phyloP scores from a whole-genome alignment of 2,329 filamentous ascomycete species.

The Fusarium multiceps region DNA sequence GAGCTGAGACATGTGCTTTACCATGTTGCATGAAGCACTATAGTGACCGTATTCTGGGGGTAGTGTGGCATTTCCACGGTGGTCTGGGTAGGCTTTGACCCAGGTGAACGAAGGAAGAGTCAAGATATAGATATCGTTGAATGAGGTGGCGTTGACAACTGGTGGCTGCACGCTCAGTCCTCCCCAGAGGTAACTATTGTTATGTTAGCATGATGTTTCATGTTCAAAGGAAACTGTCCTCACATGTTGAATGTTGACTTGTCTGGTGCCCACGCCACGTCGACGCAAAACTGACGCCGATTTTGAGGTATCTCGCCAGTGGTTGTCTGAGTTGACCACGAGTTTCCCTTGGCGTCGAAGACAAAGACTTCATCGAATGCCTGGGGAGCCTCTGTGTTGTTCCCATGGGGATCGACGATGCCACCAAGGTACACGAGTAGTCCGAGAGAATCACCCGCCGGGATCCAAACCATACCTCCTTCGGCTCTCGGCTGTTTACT shows the following conservation, averaged over 20 bases:
- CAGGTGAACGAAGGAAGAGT: constrained; percentile 2
- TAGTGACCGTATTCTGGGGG: background rate
- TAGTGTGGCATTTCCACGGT: background rate
- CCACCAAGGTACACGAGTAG: background rate
- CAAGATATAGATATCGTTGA: constrained; percentile 4
- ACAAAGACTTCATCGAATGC: background rate
- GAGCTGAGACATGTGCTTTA: constrained; percentile 1
- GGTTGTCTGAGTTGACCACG: background rate
- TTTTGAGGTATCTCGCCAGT: background rate
- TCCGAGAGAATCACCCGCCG: background rate
- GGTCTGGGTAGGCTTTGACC: background rate
- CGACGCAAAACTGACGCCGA: background rate
- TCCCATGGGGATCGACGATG: background rate
- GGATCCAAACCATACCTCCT: background rate
- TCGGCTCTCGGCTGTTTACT: background rate
- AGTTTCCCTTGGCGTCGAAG: background rate
- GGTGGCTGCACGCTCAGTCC: background rate
- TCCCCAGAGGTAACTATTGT: background rate
- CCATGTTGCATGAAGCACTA: background rate
- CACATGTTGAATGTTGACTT: constrained; percentile 3
- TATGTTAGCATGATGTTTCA: too few species aligned
- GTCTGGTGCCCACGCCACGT: background rate
- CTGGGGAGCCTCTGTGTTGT: background rate
- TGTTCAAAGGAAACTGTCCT: background rate
- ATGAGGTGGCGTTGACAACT: background rate